phyloP scores from a whole-genome alignment of 306 rosid species.

The Adenanthera pavonina region DNA sequence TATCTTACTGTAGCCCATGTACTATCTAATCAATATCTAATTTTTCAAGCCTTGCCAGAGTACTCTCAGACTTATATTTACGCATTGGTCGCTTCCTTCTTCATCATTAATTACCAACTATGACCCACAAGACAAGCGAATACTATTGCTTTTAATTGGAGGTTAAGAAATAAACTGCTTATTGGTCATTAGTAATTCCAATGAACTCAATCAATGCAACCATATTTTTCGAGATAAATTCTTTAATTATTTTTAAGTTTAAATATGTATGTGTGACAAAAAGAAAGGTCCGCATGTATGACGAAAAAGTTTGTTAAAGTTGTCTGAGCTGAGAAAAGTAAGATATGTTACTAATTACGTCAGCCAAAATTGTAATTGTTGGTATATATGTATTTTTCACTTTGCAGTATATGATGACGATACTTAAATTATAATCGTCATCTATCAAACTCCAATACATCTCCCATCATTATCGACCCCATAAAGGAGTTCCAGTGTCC shows the following conservation, averaged over 20 bases:
- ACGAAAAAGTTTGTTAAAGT: slow-evolving; percentile 57
- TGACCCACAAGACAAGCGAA: background rate
- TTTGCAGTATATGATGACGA: slow-evolving; percentile 22
- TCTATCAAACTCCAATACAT: slow-evolving; percentile 41
- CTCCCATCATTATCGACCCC: slow-evolving; percentile 39
- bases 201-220: slow-evolving; percentile 11
- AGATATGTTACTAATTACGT: slow-evolving; percentile 35
- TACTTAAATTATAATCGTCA: slow-evolving; percentile 19
- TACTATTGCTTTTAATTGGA: background rate
- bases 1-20: slow-evolving; percentile 20
- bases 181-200: background rate
- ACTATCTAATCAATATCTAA: slow-evolving; percentile 35
- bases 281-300: slow-evolving; percentile 48
- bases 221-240: background rate
- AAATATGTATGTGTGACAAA: background rate
- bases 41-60: slow-evolving; percentile 32
- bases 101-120: background rate
- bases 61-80: background rate
- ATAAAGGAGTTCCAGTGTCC: slow-evolving; percentile 29
- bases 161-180: background rate
- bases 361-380: slow-evolving; percentile 10
- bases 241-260: background rate
- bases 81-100: slow-evolving; percentile 34
- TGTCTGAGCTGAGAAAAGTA: slow-evolving; percentile 56
- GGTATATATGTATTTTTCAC: slow-evolving; percentile 24